Percentiles rank a stretch among this genome's conserved stretches.
phyloP scores from a whole-genome alignment of 2,329 filamentous ascomycete genomes.

The Boeremia lycopersici region DNA sequence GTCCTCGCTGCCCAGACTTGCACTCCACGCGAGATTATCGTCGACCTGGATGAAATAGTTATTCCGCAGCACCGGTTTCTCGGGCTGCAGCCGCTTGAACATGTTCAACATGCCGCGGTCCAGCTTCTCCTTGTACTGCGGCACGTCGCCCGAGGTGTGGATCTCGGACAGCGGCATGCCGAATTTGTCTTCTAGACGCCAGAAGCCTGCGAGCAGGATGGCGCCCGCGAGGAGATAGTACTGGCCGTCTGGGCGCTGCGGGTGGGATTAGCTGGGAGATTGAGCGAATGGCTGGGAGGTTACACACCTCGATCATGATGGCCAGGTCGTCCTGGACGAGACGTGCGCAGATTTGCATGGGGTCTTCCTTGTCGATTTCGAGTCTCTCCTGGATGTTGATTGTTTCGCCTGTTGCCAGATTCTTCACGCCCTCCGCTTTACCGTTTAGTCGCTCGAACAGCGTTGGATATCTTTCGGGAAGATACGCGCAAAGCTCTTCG shows the following conservation, averaged over 20 bases:
- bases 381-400: slow-evolving; percentile 71
- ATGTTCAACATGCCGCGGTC: slow-evolving; percentile 83
- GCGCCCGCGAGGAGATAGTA: slow-evolving; percentile 81
- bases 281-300: neutral
- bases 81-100: slow-evolving; percentile 72
- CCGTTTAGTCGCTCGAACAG: slow-evolving; percentile 66
- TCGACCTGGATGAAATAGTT: slow-evolving; percentile 93
- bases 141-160: slow-evolving; percentile 78
- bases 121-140: slow-evolving; percentile 72
- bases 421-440: slow-evolving; percentile 65
- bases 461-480: slow-evolving; percentile 75
- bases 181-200: slow-evolving; percentile 80
- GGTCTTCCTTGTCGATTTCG: slow-evolving; percentile 63
- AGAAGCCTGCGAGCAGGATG: slow-evolving; percentile 80
- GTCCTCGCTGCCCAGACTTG: slow-evolving; percentile 77
- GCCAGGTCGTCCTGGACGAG: slow-evolving; percentile 83
- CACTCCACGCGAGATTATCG: slow-evolving; percentile 75
- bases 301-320: slow-evolving; percentile 69
- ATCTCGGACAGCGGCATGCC: slow-evolving; percentile 81
- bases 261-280: neutral
- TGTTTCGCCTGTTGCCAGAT: slow-evolving; percentile 71
- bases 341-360: slow-evolving; percentile 75
- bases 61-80: slow-evolving; percentile 70
- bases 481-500: slow-evolving; percentile 72
- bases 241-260: slow-evolving; percentile 70